Evolutionary conservation across 192 early-diverging fungal genomes (phyloP).

Genomic region (Coemansia guatemalensis): DNA sequence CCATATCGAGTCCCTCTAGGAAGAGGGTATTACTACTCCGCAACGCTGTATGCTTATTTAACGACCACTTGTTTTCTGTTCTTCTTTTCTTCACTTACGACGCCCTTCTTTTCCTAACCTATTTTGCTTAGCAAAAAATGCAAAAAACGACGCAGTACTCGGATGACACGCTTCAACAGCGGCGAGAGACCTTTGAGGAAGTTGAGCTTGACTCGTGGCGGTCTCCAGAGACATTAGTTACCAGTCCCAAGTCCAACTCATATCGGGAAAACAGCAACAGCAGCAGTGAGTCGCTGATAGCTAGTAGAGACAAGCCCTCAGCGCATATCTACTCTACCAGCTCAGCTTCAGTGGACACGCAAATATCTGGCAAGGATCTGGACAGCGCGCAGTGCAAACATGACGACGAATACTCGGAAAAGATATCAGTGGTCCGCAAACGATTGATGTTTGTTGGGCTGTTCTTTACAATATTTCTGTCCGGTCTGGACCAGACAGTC

Average conservation of each 20-base stretch:
- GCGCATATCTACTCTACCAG: not conserved
- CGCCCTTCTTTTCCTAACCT: not conserved
- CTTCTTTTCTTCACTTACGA: not conserved
- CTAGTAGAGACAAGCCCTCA: not conserved
- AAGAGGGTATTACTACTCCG: not conserved
- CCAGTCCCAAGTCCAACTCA: constrained; percentile 12
- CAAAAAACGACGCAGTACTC: not conserved
- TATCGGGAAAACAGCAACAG: constrained; percentile 1
- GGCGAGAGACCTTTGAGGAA: constrained; percentile 4
- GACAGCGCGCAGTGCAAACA: not conserved
- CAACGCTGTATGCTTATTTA: not conserved
- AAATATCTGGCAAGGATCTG: not conserved
- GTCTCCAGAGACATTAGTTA: constrained; percentile 2
- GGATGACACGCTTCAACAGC: not conserved
- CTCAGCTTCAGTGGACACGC: constrained; percentile 9
- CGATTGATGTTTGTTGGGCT: constrained; percentile 48
- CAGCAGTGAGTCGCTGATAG: constrained; percentile 28
- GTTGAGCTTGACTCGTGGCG: constrained; percentile 1
- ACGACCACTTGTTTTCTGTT: not conserved
- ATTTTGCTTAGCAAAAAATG: not conserved
- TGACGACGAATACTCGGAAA: not conserved
- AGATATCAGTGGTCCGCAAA: not conserved
- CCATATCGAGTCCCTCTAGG: constrained; percentile 1
- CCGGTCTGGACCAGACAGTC: constrained; percentile 83
- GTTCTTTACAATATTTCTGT: constrained; percentile 71